Percentiles rank a stretch among this genome's conserved stretches.
Conservation (phyloP, 441 rosid species). For the Oxalis stricta region DNA sequence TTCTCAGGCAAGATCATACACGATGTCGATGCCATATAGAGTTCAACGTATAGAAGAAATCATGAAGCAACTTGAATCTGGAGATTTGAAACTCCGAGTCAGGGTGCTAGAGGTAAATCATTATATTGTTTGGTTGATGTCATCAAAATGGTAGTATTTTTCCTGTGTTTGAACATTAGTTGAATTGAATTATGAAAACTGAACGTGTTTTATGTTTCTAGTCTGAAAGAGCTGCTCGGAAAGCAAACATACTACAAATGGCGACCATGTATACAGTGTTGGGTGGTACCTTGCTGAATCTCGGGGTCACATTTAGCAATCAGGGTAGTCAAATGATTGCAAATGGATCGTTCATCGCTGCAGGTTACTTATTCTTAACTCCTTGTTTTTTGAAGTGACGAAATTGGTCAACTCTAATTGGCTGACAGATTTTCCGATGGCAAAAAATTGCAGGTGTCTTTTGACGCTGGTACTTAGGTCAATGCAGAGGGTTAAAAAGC, state of each 20-base stretch:
- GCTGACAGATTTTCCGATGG: neutral
- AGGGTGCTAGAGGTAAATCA: constrained; percentile 85
- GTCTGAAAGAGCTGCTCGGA: constrained; percentile 90
- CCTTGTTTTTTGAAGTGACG: neutral
- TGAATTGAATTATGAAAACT: no score
- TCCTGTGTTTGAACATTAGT: no score
- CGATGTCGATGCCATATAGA: constrained; percentile 82
- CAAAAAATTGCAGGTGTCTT: constrained; percentile 44
- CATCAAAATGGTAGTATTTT: no score
- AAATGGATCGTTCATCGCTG: constrained; percentile 66
- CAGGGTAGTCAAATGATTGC: constrained; percentile 63
- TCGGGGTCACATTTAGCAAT: constrained; percentile 51
- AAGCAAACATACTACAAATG: constrained; percentile 79
- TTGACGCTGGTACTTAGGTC: constrained; percentile 47
- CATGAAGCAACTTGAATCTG: constrained; percentile 76
- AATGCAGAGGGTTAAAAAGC: constrained; percentile 67
- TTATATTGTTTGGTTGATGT: no score
- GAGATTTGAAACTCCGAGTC: constrained; percentile 86
- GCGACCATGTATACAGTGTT: constrained; percentile 76
- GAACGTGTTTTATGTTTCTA: no score
- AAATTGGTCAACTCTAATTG: no score
- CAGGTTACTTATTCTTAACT: constrained; percentile 30
- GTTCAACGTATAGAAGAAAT: constrained; percentile 81
- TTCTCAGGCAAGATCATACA: constrained; percentile 74
- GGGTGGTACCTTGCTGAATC: constrained; percentile 78